These are phyloP conservation scores for Lachnellula arida DNA, from an alignment of 2,329 filamentous ascomycete species.

Conservation along the genomic window DNA sequence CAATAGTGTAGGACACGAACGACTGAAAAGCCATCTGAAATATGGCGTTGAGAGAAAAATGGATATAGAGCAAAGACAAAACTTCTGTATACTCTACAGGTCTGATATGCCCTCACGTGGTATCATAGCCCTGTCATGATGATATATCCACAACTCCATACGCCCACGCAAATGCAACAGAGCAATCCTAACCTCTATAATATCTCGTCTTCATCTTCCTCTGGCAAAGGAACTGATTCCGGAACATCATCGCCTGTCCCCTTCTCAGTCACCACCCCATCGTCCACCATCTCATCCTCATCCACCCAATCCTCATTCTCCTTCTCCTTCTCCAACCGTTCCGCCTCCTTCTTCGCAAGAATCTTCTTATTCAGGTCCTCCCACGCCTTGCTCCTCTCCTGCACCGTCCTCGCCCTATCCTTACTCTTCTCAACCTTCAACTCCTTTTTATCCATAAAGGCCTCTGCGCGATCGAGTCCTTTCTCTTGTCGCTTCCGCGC, in stretches of 20 bases:
- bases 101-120: constrained; percentile 5
- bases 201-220: constrained; percentile 20
- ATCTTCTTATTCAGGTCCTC: constrained; percentile 51
- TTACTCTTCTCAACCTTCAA: constrained; percentile 53
- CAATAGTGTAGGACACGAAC: no score
- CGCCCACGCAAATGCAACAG: constrained; percentile 19
- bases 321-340: constrained; percentile 22
- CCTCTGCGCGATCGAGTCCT: constrained; percentile 54
- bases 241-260: constrained; percentile 2
- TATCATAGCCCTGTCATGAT: constrained; percentile 15
- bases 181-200: constrained; percentile 15
- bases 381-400: constrained; percentile 50
- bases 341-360: constrained; percentile 22
- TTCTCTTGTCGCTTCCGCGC: constrained; percentile 53
- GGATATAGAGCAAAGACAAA: neutral
- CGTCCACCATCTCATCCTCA: constrained; percentile 14
- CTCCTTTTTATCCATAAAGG: constrained; percentile 53
- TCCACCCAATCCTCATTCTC: constrained; percentile 20
- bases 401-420: constrained; percentile 42
- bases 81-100: neutral
- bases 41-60: no score
- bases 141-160: constrained; percentile 10
- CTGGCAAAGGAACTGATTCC: constrained; percentile 5
- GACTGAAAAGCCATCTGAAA: no score
- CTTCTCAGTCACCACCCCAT: constrained; percentile 9